Conservation (phyloP, 1,284 basidiomycete species). For the Austroboletus novae-zelandiae region DNA sequence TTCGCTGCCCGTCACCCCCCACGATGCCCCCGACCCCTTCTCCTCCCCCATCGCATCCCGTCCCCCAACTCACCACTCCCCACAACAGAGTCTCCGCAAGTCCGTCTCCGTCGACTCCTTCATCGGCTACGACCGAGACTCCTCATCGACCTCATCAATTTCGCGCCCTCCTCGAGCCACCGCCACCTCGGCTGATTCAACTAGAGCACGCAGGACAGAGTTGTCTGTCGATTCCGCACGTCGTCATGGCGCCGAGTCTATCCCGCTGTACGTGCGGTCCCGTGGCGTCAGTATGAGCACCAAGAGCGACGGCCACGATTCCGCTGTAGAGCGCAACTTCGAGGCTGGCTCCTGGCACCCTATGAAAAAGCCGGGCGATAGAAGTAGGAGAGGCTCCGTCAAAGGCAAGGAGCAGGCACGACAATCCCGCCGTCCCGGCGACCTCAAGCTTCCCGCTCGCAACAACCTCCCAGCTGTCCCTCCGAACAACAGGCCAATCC, state of each 20-base stretch:
- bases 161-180: slow-evolving; percentile 38
- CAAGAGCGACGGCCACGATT: slow-evolving; percentile 27
- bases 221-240: slow-evolving; percentile 23
- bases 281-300: slow-evolving; percentile 58
- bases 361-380: slow-evolving; percentile 32
- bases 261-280: slow-evolving; percentile 41
- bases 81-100: slow-evolving; percentile 51
- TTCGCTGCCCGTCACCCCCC: slow-evolving; percentile 30
- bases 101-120: slow-evolving; percentile 76
- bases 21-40: slow-evolving; percentile 36
- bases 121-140: slow-evolving; percentile 45
- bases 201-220: slow-evolving; percentile 22
- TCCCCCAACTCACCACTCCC: slow-evolving; percentile 17
- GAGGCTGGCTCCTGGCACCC: slow-evolving; percentile 29
- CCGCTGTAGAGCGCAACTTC: slow-evolving; percentile 27
- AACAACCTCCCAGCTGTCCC: slow-evolving; percentile 29
- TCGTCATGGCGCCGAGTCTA: slow-evolving; percentile 32
- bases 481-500: slow-evolving; percentile 10
- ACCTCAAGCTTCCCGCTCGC: slow-evolving; percentile 37
- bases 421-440: slow-evolving; percentile 31
- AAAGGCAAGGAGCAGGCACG: slow-evolving; percentile 33
- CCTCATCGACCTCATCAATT: slow-evolving; percentile 28
- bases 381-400: slow-evolving; percentile 31
- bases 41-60: slow-evolving; percentile 23
- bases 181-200: slow-evolving; percentile 20